Evolutionary conservation across 306 rosid species (phyloP), one percentile per base, ranked within the genome.

Genomic region (Leucaena leucocephala): DNA sequence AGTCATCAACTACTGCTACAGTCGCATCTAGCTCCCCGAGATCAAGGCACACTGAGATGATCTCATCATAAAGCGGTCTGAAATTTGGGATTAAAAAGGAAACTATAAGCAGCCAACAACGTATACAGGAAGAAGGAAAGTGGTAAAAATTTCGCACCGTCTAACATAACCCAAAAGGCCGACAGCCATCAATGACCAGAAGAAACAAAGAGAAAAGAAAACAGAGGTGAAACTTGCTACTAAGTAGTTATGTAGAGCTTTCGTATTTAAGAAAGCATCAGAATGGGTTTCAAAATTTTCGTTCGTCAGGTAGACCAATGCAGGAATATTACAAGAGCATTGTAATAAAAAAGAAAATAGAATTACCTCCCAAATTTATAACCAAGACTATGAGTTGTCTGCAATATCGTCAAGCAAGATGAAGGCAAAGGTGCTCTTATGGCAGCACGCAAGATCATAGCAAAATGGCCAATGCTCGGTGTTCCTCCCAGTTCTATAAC

Each of bases 1-100:
- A 80, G 79, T 91, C 98, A 35, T 97, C 98, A 68, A 91, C 98
- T 72, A 95, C 86, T 63, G 98, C 99, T 77, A 93, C 89, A 79
- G 99, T 98, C 2, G 98, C 98, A 90, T 95, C 98, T 34, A 87
- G 87, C 77, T 95, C 99, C 79, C 94, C 98, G 39, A 90, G 88
- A 80, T 95, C 97, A 45, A 92, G 87, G 79, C 98, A 93, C 27
- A 91, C 75, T 45, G 86, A 85, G 65, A 92, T 88, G 83, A 93
- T 76, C 87, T 95, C 97, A 33, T 91, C 99, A 61, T 95, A 95
- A 35, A 92, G 89, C 1, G 91, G 84, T 69, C 99, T 95, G 97
- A 84, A 80, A 82, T 35, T 68, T 49, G 4, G 58, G 68, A 71
- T 10, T 19, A 71, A 68, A 38, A 64, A 50, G 80, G 67, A 68